phyloP scores from a whole-genome alignment of 2,329 filamentous ascomycete species.

The Aspergillus tamarii region DNA sequence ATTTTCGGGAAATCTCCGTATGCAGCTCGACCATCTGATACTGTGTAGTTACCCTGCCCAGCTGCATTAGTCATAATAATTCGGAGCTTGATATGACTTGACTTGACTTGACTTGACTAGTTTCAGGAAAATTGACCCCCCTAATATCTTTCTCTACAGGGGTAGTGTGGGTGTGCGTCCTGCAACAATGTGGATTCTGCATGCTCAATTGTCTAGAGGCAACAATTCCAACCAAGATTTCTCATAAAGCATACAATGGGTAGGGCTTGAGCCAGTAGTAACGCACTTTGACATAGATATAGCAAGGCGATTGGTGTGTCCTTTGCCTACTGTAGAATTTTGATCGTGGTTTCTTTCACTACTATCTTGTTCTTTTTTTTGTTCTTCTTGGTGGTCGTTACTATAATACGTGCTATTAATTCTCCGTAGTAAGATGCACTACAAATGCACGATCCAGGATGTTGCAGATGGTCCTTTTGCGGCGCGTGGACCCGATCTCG shows the following conservation, averaged over 20 bases:
- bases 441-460: neutral
- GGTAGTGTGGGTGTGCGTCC: no score
- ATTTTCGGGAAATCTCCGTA: conserved; percentile 1
- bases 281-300: neutral
- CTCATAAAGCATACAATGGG: neutral
- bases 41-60: neutral
- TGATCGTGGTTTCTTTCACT: neutral
- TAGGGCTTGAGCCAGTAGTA: neutral
- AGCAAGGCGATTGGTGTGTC: neutral
- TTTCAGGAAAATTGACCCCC: neutral
- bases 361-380: neutral
- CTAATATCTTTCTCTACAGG: neutral
- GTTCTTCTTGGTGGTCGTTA: neutral
- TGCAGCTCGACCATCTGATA: neutral
- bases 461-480: neutral
- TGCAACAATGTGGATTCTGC: neutral
- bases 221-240: neutral
- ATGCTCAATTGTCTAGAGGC: neutral
- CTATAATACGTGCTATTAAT: neutral
- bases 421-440: no score
- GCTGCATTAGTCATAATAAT: neutral
- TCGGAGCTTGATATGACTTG: neutral
- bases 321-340: neutral
- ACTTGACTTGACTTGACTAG: neutral
- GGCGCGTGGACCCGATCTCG: neutral